These are phyloP conservation scores for Hygrophorus pudorinus DNA, from an alignment of 768 basidiomycete genomes.

Conservation along the genomic window DNA sequence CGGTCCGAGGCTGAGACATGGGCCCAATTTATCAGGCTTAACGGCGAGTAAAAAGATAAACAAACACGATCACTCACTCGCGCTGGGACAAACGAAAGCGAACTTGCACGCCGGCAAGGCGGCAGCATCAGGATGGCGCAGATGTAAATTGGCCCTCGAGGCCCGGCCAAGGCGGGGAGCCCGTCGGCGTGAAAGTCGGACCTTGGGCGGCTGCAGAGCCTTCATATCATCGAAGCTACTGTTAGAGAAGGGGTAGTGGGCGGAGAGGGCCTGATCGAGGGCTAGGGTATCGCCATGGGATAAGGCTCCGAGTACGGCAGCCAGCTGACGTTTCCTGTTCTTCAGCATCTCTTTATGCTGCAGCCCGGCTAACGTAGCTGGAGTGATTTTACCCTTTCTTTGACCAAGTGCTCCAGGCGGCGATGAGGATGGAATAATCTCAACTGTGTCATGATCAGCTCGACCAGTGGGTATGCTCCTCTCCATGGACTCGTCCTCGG, in stretches of 20 bases:
- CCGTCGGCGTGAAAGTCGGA: constrained; percentile 47
- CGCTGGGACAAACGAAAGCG: constrained; percentile 49
- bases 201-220: constrained; percentile 18
- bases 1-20: constrained; percentile 55
- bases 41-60: constrained; percentile 12
- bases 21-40: constrained; percentile 7
- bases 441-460: constrained; percentile 13
- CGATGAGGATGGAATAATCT: constrained; percentile 11
- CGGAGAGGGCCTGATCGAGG: constrained; percentile 68
- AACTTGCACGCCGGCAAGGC: constrained; percentile 47
- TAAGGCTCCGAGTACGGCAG: constrained; percentile 56
- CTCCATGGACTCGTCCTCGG: constrained; percentile 20
- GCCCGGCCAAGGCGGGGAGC: constrained; percentile 36
- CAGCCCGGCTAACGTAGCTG: constrained; percentile 57
- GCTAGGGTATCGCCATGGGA: constrained; percentile 63
- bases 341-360: constrained; percentile 70
- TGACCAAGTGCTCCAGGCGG: constrained; percentile 8
- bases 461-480: constrained; percentile 16
- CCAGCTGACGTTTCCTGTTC: constrained; percentile 59
- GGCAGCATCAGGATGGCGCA: constrained; percentile 32
- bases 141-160: constrained; percentile 30
- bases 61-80: constrained; percentile 49
- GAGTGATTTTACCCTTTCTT: constrained; percentile 33
- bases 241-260: constrained; percentile 25
- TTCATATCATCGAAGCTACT: constrained; percentile 13